phyloP scores from a whole-genome alignment of 2,329 filamentous ascomycete genomes.

The Clathrospora elynae region DNA sequence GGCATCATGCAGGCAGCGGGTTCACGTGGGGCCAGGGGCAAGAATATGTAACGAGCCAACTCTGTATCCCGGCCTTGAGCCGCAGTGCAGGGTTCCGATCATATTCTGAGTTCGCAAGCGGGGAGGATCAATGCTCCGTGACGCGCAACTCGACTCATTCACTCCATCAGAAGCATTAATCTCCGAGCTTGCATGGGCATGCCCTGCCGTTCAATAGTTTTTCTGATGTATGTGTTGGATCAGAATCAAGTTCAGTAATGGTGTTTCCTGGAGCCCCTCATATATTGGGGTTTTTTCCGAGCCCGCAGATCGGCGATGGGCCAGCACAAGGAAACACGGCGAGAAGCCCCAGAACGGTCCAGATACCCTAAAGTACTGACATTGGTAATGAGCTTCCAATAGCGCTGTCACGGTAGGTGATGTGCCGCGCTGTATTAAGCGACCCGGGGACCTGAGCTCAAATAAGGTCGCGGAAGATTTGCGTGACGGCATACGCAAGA shows the following conservation, averaged over 20 bases:
- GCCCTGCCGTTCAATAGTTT: slow-evolving; percentile 1
- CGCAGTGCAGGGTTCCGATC: no score
- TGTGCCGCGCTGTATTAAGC: slow-evolving; percentile 5
- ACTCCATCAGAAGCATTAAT: slow-evolving; percentile 1
- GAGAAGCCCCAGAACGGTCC: slow-evolving; percentile 4
- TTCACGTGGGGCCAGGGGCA: no score
- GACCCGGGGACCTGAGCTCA: slow-evolving; percentile 4
- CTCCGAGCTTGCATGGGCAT: slow-evolving; percentile 2
- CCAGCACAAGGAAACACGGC: slow-evolving; percentile 3
- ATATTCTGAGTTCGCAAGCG: no score
- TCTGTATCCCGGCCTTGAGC: no score
- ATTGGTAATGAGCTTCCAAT: slow-evolving; percentile 5
- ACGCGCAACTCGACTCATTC: background rate
- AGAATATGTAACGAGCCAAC: no score
- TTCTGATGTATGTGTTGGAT: slow-evolving; percentile 1
- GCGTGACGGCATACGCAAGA: slow-evolving; percentile 2
- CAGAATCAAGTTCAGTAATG: no score
- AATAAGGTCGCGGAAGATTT: slow-evolving; percentile 14
- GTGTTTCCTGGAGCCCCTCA: background rate
- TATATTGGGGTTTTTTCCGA: background rate
- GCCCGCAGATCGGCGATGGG: background rate
- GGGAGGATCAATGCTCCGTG: background rate
- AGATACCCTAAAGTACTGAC: slow-evolving; percentile 1
- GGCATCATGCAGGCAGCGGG: no score
- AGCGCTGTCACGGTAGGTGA: slow-evolving; percentile 6